phyloP scores from a whole-genome alignment of 2,329 filamentous ascomycete species.

The Fusarium virguliforme region DNA sequence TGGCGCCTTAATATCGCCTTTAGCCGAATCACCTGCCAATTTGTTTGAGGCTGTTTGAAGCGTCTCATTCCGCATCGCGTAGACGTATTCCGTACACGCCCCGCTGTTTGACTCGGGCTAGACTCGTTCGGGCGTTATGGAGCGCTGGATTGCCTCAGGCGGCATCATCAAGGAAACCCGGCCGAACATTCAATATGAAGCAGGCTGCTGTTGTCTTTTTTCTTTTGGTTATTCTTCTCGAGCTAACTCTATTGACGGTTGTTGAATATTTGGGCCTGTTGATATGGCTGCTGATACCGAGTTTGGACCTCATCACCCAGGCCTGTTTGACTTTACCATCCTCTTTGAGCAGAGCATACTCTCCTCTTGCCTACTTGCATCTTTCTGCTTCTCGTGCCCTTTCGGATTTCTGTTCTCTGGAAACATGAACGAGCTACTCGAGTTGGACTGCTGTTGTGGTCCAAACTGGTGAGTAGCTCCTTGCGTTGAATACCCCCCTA shows the following conservation, averaged over 20 bases:
- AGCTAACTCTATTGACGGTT: neutral
- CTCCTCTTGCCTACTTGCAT: conserved; percentile 49
- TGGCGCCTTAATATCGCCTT: neutral
- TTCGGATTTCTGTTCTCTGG: conserved; percentile 37
- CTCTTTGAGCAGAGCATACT: conserved; percentile 54
- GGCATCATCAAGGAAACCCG: neutral
- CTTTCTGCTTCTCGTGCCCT: conserved; percentile 47
- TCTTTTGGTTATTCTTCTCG: neutral
- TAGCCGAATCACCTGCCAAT: neutral
- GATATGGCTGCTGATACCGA: conserved; percentile 35
- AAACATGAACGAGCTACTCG: conserved; percentile 17
- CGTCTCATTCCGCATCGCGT: conserved; percentile 15
- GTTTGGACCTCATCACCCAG: conserved; percentile 49
- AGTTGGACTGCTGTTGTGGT: conserved; percentile 38
- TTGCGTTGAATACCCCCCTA: neutral
- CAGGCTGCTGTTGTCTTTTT: neutral
- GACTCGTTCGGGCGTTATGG: conserved; percentile 23
- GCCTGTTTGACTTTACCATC: conserved; percentile 53
- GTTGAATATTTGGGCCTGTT: neutral
- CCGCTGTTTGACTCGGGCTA: conserved; percentile 2
- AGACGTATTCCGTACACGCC: conserved; percentile 24
- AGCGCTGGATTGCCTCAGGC: conserved; percentile 22
- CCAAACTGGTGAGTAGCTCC: conserved; percentile 39
- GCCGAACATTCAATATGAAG: neutral
- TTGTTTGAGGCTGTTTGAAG: neutral